Conservation (phyloP, 257 asterid species). For the Perilla frutescens region DNA sequence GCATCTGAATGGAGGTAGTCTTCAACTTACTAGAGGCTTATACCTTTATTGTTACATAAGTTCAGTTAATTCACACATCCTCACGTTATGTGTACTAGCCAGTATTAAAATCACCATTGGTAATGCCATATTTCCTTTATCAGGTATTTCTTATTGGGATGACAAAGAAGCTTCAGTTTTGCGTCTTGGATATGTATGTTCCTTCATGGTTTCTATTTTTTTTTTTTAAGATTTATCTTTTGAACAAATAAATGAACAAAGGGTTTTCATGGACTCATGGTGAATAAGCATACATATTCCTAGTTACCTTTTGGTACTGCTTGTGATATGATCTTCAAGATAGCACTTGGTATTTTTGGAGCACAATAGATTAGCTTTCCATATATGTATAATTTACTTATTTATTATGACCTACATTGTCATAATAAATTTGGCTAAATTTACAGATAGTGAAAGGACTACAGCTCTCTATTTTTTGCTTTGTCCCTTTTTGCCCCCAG, state of each 20-base stretch:
- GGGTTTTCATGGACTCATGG: conserved; percentile 10
- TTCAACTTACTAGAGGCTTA: conserved; percentile 43
- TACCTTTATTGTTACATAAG: conserved; percentile 17
- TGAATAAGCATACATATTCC: not conserved
- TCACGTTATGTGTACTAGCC: conserved; percentile 4
- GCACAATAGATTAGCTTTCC: conserved; percentile 25
- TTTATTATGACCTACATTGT: not conserved
- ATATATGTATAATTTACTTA: not conserved
- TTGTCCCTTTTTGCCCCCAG: not conserved
- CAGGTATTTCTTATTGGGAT: conserved; percentile 72
- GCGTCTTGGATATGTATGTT: conserved; percentile 82
- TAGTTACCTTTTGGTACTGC: not conserved
- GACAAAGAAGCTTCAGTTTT: conserved; percentile 73
- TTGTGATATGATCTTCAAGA: conserved; percentile 4
- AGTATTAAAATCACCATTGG: not conserved
- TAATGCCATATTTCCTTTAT: conserved; percentile 28
- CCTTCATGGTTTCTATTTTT: conserved; percentile 29
- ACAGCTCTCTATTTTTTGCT: not conserved
- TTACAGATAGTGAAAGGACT: not conserved
- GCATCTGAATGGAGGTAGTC: conserved; percentile 42
- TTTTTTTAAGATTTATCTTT: conserved; percentile 28
- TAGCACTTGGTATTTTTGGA: not conserved
- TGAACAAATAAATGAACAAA: conserved; percentile 11
- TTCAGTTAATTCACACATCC: not conserved
- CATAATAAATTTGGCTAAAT: not conserved